Percentiles rank a stretch among this genome's conserved stretches.
phyloP scores from a whole-genome alignment of 2,329 filamentous ascomycete genomes.

The Gyromitra esculenta region DNA sequence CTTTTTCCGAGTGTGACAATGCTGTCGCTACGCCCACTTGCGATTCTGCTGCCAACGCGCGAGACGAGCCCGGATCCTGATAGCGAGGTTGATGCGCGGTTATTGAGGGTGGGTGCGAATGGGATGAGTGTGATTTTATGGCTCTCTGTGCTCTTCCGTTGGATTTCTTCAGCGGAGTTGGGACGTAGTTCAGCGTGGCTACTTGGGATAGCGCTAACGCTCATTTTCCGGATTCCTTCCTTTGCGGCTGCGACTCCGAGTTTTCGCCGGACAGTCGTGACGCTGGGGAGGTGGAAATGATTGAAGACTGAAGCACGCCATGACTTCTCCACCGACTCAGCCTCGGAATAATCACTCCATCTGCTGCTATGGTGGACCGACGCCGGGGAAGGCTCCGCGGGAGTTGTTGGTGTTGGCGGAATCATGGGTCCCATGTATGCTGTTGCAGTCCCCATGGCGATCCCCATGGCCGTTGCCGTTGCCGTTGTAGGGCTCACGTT shows the following conservation, averaged over 20 bases:
- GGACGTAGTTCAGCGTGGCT: not conserved
- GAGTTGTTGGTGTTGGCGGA: conserved; percentile 2
- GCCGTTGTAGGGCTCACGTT: conserved; percentile 6
- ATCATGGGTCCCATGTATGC: not conserved
- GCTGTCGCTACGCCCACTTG: conserved; percentile 24
- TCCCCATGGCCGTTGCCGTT: not conserved
- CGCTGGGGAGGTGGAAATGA: conserved; percentile 37
- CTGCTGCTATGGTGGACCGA: conserved; percentile 31
- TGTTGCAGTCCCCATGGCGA: not conserved
- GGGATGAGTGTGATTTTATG: not conserved
- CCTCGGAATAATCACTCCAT: conserved; percentile 49
- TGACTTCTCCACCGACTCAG: conserved; percentile 23
- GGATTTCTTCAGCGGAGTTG: conserved; percentile 4
- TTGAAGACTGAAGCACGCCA: conserved; percentile 42
- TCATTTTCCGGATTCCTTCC: conserved; percentile 33
- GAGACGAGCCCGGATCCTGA: conserved; percentile 25
- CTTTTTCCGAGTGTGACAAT: conserved; percentile 31
- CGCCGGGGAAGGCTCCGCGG: conserved; percentile 22
- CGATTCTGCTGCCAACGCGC: conserved; percentile 26
- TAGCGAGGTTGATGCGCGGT: conserved; percentile 18
- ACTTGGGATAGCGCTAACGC: not conserved
- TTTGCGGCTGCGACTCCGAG: conserved; percentile 42
- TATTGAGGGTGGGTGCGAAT: conserved; percentile 1
- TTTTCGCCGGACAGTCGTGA: conserved; percentile 14
- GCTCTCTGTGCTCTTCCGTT: conserved; percentile 17